Evolutionary conservation across 805 yeast genomes (phyloP).

Genomic region (Candida morakotiae): DNA sequence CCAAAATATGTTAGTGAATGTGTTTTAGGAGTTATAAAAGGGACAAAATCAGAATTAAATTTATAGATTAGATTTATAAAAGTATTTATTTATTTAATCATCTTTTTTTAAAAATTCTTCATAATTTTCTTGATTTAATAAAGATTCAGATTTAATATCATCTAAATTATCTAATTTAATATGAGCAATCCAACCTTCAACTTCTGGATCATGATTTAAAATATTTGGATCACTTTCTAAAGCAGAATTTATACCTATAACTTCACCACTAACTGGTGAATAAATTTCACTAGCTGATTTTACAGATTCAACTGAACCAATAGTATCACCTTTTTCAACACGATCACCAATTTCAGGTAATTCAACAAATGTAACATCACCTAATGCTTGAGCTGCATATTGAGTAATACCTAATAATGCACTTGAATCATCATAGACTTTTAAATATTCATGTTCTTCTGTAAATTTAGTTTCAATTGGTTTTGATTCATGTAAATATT

Average conservation of each 20-base stretch:
- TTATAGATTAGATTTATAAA: conserved; percentile 1
- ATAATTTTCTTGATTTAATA: conserved; percentile 54
- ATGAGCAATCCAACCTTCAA: conserved; percentile 90
- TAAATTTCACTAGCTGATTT: conserved; percentile 92
- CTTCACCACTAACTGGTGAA: conserved; percentile 77
- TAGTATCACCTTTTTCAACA: conserved; percentile 68
- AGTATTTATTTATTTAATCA: not conserved
- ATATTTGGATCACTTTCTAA: conserved; percentile 71
- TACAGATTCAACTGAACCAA: conserved; percentile 93
- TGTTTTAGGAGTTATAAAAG: conserved; percentile 51
- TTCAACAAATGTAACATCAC: conserved; percentile 94
- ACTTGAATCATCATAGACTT: conserved; percentile 75
- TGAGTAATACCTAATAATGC: conserved; percentile 88
- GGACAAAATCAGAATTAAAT: conserved; percentile 36
- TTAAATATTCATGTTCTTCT: conserved; percentile 92
- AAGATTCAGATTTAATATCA: conserved; percentile 35
- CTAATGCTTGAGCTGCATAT: conserved; percentile 94
- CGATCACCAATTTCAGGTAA: conserved; percentile 69
- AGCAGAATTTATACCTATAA: conserved; percentile 64
- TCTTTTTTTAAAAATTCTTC: conserved; percentile 51
- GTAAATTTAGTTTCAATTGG: conserved; percentile 65
- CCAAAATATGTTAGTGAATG: conserved; percentile 44
- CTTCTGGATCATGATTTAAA: conserved; percentile 86
- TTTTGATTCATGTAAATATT: conserved; percentile 33
- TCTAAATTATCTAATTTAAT: conserved; percentile 49